Evolutionary conservation across 371 early-diverging fungal genomes (phyloP).

Genomic region (Haplosporangium sp.): DNA sequence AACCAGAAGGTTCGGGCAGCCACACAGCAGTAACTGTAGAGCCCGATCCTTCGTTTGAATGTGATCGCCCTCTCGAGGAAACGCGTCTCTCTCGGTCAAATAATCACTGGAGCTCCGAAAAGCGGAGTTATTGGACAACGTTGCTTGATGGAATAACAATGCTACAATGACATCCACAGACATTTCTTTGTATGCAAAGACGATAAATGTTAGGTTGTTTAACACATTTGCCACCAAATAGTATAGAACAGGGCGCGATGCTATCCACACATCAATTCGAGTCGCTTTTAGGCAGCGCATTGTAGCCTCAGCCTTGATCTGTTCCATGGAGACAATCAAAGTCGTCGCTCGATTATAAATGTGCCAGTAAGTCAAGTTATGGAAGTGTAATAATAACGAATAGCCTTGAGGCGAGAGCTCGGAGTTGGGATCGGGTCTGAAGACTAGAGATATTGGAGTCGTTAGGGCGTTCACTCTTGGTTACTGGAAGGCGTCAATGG

Average conservation of each 20-base stretch:
- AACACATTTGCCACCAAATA: constrained; percentile 17
- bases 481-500: constrained; percentile 12
- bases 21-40: constrained; percentile 11
- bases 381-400: constrained; percentile 11
- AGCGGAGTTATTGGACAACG: constrained; percentile 13
- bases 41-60: constrained; percentile 11
- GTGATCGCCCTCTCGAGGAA: constrained; percentile 6
- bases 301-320: constrained; percentile 15
- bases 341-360: too few relatives aligned
- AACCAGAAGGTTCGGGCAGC: constrained; percentile 7
- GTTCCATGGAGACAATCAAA: constrained; percentile 13
- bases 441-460: constrained; percentile 2
- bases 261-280: background rate
- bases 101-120: too few relatives aligned
- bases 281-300: constrained; percentile 15
- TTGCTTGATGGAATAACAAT: constrained; percentile 8
- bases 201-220: background rate
- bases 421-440: constrained; percentile 9
- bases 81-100: constrained; percentile 10
- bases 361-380: background rate
- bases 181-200: constrained; percentile 7
- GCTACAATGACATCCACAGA: constrained; percentile 14
- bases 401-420: constrained; percentile 2
- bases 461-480: background rate
- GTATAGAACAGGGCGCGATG: constrained; percentile 8